Percentiles rank a stretch among this genome's conserved stretches.
phyloP scores from a whole-genome alignment of 78 protist species.

The Mantamonas sphyraenae region DNA sequence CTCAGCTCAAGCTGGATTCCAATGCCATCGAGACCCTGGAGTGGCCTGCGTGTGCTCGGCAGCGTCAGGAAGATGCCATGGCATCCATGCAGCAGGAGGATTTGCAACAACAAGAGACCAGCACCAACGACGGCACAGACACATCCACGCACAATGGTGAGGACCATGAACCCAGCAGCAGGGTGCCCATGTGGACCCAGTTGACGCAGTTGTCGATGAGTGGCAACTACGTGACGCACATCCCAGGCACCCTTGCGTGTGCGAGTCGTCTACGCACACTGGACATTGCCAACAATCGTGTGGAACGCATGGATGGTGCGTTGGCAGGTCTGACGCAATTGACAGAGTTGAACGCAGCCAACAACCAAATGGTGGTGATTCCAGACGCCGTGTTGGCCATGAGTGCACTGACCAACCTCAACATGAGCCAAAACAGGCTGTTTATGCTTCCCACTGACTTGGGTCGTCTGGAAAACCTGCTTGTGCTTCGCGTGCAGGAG shows the following conservation, averaged over 20 bases:
- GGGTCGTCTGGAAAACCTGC: slow-evolving; percentile 1
- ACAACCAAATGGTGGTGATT: slow-evolving; percentile 1
- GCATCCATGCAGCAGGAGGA: too few species aligned
- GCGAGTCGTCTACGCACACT: slow-evolving; percentile 14
- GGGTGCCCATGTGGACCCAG: too few species aligned
- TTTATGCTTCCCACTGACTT: slow-evolving; percentile 23
- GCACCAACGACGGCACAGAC: too few species aligned
- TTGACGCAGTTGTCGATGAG: too few species aligned
- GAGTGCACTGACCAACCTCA: background rate
- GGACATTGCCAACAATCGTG: slow-evolving; percentile 17
- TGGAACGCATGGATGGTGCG: slow-evolving; percentile 19
- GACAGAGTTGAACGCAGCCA: slow-evolving; percentile 20
- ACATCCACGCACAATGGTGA: too few species aligned
- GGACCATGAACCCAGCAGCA: too few species aligned
- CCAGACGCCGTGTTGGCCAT: slow-evolving; percentile 16
- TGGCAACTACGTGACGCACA: too few species aligned
- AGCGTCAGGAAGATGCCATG: too few species aligned
- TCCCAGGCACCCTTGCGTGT: slow-evolving; percentile 22
- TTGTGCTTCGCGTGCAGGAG: slow-evolving; percentile 27
- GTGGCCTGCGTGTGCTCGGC: too few species aligned
- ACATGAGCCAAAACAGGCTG: slow-evolving; percentile 29
- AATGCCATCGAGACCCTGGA: too few species aligned
- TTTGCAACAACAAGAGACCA: too few species aligned
- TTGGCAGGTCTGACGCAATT: background rate
- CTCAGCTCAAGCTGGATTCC: too few species aligned